Evolutionary conservation across 2,329 filamentous ascomycete genomes (phyloP), one percentile per base, ranked within the genome.

Genomic region (Grosmannia clavigera): DNA sequence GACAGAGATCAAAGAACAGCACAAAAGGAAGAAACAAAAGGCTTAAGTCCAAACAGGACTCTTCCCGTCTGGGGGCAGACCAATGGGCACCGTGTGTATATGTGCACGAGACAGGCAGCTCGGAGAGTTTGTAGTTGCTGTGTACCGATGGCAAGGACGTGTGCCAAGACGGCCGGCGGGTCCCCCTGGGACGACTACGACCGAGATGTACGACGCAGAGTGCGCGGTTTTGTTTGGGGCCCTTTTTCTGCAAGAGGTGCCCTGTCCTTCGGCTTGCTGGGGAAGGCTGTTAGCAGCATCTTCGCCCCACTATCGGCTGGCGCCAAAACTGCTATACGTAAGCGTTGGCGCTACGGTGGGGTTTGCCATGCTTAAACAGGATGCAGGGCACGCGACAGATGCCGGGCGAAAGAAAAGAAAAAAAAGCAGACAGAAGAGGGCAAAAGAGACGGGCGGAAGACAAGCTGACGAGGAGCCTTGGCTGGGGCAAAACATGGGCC

Each of bases 281-380:
- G 7, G 43, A 46, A 46, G 43, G 43, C 43, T 46, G 19, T 43
- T 19, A 19, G 12, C 19, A 43, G 33, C 19, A 19, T 46, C 3
- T 19, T 46, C 16, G 19, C 43, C 43, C 43, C 43, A 46, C 43
- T 22, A 6, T 19, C 43, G 22, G 22, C 7, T 29, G 4, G 48
- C 48, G 25, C 25, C 48, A 29, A 51, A 51, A 51, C 27, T 33
- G 35, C 55, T 38, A 60, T 60, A 61, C 60, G 60, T 61, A 61
- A 52, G 60, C 57, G 55, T 58, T 60, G 60, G 58, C 58, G 58
- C 35, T 55, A 61, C 58, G 55, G 61, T 53, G 57, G 58, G 19
- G 43, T n/a, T n/a, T n/a, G 16, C 43, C 16, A n/a, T 46, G 19
- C 43, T 46, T 46, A n/a, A 46, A 46, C 43, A 61, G 58, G 43